Base-by-base conservation (phyloP, 2,329 filamentous ascomycete species). In the Colletotrichum neosansevieriae region DNA sequence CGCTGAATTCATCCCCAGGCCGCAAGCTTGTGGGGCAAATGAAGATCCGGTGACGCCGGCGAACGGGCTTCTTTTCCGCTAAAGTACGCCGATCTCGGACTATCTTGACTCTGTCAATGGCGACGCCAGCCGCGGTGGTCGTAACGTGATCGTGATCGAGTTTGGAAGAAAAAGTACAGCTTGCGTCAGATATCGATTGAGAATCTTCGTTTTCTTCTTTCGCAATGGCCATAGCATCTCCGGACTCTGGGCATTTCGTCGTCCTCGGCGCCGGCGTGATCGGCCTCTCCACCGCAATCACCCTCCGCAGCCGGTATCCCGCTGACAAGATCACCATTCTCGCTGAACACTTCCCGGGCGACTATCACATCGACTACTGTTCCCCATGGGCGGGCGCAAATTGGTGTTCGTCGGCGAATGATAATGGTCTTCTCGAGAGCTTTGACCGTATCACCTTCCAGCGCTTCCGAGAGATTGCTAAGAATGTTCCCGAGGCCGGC, bases 381-480 rank as follows among this genome's bases (percentile, higher is more conserved):
- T 97, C 93, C 6, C 94, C 93, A 1, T 97, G 93, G 92, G 94
- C 94, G 3, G 94, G 94, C 13, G 94, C 93, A 70, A 95, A 96
- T 11, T 70, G 68, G 68, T 75, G 90, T 89, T 75, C 78, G 91
- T 68, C 93, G 92, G 90, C 92, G 74, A 68, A 40, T 45, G 60
- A 70, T 89, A 83, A 24, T n/a, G 12, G 70, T 2, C n/a, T 47
- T 7, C 54, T 68, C 21, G 63, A 66, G 59, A 58, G 71, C 12
- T 63, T 70, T 29, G 73, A 72, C 38, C 70, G 64, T n/a, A 63
- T 72, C 13, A 72, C 70, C 3, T 73, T 72, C 40, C 24, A 70
- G 2, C 71, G 65, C 11, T 71, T 74, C 51, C 60, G 36, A 10
- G 53, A 61, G 17, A 59, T 73, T 44, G 62, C 57, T 47, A 21